phyloP scores from a whole-genome alignment of 352 stramenopile species.

The Pythium monospermum region DNA sequence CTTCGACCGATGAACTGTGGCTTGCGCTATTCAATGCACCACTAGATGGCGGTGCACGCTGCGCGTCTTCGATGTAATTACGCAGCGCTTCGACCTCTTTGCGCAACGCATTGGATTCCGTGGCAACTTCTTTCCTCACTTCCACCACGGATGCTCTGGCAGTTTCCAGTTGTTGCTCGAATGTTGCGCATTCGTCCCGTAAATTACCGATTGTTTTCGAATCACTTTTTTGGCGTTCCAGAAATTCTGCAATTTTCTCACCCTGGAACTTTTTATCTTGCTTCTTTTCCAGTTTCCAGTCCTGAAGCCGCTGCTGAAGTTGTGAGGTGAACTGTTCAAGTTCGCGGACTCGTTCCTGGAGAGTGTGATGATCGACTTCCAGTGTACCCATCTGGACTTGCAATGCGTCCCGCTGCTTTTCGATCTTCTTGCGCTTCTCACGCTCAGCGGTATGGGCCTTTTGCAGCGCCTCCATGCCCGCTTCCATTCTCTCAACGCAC shows the following conservation, averaged over 20 bases:
- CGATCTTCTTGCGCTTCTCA: conserved; percentile 46
- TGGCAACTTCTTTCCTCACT: conserved; percentile 19
- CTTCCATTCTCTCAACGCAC: conserved; percentile 42
- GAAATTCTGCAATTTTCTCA: conserved; percentile 24
- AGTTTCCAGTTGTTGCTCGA: conserved; percentile 27
- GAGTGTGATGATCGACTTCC: conserved; percentile 22
- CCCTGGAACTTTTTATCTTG: conserved; percentile 31
- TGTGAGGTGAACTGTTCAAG: conserved; percentile 30
- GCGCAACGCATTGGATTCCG: conserved; percentile 29
- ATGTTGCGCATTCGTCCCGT: conserved; percentile 26
- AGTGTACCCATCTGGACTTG: conserved; percentile 35
- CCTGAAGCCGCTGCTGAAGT: conserved; percentile 41
- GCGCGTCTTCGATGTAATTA: conserved; percentile 38
- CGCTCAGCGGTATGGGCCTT: conserved; percentile 34
- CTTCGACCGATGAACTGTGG: conserved; percentile 1
- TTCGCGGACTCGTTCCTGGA: conserved; percentile 30
- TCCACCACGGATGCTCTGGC: conserved; percentile 17
- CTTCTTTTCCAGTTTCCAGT: conserved; percentile 40
- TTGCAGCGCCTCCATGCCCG: conserved; percentile 28
- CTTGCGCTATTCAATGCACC: not conserved
- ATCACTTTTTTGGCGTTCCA: conserved; percentile 38
- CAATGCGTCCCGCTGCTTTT: conserved; percentile 28
- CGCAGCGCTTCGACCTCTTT: conserved; percentile 41
- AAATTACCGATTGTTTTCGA: conserved; percentile 33
- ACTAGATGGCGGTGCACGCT: conserved; percentile 3